These are phyloP conservation scores for Tolypocladium tropicale DNA, from an alignment of 2,329 filamentous ascomycete species.

Conservation along the genomic window DNA sequence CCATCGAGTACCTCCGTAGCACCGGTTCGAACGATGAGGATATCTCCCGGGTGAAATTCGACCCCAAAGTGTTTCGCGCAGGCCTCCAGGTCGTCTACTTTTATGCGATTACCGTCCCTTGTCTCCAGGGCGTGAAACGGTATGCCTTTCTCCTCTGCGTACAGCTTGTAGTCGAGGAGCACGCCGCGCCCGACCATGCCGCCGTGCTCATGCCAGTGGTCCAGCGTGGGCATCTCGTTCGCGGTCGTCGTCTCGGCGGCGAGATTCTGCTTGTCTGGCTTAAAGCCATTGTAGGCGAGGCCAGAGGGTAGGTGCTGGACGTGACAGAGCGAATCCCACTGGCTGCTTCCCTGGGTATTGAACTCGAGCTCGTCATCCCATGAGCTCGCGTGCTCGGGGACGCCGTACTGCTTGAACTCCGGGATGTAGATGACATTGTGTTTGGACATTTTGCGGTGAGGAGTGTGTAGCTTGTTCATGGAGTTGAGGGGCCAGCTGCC, in stretches of 20 bases:
- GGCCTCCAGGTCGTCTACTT: conserved; percentile 41
- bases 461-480: conserved; percentile 22
- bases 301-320: conserved; percentile 32
- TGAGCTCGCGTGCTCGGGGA: conserved; percentile 10
- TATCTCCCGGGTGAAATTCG: conserved; percentile 55
- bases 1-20: conserved; percentile 47
- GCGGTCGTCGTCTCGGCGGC: conserved; percentile 10
- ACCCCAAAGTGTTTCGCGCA: conserved; percentile 50
- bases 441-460: conserved; percentile 21
- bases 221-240: conserved; percentile 20
- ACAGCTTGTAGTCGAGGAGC: conserved; percentile 43
- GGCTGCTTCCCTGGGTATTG: conserved; percentile 44
- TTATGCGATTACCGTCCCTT: conserved; percentile 45
- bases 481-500: conserved; percentile 32
- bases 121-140: conserved; percentile 39
- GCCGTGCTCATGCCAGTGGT: conserved; percentile 41
- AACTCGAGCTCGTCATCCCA: conserved; percentile 42
- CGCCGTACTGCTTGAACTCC: conserved; percentile 3
- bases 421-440: conserved; percentile 26
- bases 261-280: conserved; percentile 24
- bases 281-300: conserved; percentile 38
- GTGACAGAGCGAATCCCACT: conserved; percentile 46
- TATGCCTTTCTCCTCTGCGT: conserved; percentile 38
- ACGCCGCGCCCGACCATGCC: conserved; percentile 45
- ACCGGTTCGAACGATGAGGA: conserved; percentile 56